Base-by-base conservation (phyloP, 148 eudicot species). In the Amaranthus hypochondriacus region DNA sequence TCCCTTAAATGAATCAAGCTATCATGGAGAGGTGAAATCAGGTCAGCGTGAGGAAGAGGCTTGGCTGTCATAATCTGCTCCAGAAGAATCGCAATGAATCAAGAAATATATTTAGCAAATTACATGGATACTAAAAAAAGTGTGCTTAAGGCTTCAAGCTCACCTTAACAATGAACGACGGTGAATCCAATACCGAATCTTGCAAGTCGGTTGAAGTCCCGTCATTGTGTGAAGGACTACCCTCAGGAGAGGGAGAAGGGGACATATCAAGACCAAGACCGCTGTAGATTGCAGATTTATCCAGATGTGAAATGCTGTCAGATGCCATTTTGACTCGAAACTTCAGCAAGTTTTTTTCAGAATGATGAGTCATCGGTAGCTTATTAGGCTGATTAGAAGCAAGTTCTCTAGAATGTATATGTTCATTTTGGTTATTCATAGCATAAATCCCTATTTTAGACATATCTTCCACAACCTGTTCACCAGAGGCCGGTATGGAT, bases 211-310 rank as follows among this genome's bases (percentile, higher is more conserved):
- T 77, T 5, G 62, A 71, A 80, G 61, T 69, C 58, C 55, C 49
- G 51, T 82, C 76, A 58, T 49, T 57, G 10, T 67, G 62, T 6
- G 77, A 57, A 9, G 84, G 86, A 66, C 75, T 73, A 48, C 66
- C 82, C 73, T 76, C 82, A 49, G 75, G 76, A 13, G 87, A 75
- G 52, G 86, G 73, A 66, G 75, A 69, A 66, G 88, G 85, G 59
- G 88, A 85, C 78, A 80, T 66, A 80, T 73, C 82, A 80, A 82
- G 86, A 63, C 88, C 86, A 72, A 85, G 86, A 43, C 88, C 82
- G 72, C 78, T 75, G 73, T 85, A 85, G n/a, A 85, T 68, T 46
- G 79, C 83, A 71, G 83, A 69, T 18, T 77, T 82, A 58, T 80
- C 83, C 50, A 10, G 58, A 73, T 75, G 46, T 50, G 72, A 28